Conservation (phyloP, 2,329 filamentous ascomycete genomes). For the Cladosporium sphaerospermum region DNA sequence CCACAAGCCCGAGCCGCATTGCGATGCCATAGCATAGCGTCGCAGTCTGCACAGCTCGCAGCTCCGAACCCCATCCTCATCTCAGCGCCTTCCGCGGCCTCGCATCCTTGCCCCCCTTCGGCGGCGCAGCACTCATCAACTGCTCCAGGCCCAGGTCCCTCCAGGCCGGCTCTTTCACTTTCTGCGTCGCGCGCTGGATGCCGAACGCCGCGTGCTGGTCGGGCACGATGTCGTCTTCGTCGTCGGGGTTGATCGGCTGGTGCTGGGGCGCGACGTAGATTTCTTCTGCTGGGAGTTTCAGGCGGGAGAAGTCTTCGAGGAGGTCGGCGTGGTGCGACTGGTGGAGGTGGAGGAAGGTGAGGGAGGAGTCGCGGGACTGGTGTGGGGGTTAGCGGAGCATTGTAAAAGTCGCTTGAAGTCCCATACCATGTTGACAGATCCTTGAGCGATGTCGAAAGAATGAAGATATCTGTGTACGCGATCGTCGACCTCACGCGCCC, state of each 20-base stretch:
- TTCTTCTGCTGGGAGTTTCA: constrained; percentile 53
- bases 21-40: too few relatives aligned
- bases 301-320: constrained; percentile 55
- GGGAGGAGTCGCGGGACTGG: constrained; percentile 63
- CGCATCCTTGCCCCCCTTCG: constrained; percentile 16
- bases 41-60: not conserved
- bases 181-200: constrained; percentile 73
- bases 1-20: too few relatives aligned
- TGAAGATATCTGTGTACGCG: too few relatives aligned
- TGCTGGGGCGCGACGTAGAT: constrained; percentile 75
- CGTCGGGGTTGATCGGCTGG: constrained; percentile 78
- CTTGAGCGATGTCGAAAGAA: too few relatives aligned
- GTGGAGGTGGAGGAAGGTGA: constrained; percentile 72
- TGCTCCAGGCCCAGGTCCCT: constrained; percentile 68
- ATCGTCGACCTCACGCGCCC: too few relatives aligned
- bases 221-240: constrained; percentile 82
- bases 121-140: constrained; percentile 60
- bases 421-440: too few relatives aligned
- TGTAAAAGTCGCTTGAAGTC: not conserved
- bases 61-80: not conserved
- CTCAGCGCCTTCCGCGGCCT: constrained; percentile 6
- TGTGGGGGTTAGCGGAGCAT: not conserved
- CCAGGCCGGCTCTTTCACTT: constrained; percentile 66
- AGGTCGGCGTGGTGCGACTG: constrained; percentile 66
- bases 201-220: constrained; percentile 85